Conservation (phyloP, 1,284 basidiomycete genomes). For the Rhodotorula sp. region DNA sequence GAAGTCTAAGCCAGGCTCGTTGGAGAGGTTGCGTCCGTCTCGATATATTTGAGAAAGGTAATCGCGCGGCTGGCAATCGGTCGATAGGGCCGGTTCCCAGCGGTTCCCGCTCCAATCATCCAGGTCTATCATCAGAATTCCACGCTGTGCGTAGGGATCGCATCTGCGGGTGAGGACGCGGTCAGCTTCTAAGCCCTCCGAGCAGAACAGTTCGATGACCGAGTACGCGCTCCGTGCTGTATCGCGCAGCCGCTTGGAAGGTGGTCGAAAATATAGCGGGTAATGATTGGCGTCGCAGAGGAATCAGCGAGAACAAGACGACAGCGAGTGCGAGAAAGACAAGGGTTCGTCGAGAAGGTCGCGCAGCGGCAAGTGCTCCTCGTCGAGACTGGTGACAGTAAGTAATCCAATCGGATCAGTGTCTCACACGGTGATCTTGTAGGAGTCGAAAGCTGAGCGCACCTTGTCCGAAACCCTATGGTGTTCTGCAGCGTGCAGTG, state of each 20-base stretch:
- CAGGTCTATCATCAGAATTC: background rate
- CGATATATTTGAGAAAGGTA: background rate
- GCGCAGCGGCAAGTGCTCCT: too few relatives aligned
- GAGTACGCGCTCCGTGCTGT: background rate
- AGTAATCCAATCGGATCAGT: too few relatives aligned
- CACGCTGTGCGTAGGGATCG: background rate
- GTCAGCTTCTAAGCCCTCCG: background rate
- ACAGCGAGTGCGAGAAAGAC: background rate
- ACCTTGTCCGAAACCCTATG: too few relatives aligned
- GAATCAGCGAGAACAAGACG: background rate
- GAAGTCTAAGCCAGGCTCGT: background rate
- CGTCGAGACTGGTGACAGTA: too few relatives aligned
- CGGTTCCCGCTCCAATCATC: background rate
- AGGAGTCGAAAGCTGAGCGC: too few relatives aligned
- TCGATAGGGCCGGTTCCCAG: background rate
- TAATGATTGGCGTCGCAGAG: too few relatives aligned
- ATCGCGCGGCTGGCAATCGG: background rate
- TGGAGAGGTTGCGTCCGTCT: background rate
- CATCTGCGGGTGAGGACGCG: background rate
- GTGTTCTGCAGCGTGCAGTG: too few relatives aligned
- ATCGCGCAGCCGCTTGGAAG: too few relatives aligned
- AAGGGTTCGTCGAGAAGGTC: too few relatives aligned
- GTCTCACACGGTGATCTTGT: too few relatives aligned
- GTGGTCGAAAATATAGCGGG: too few relatives aligned
- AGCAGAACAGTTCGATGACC: background rate